These are phyloP conservation scores for Purpureocillium takamizusanense DNA, from an alignment of 2,329 filamentous ascomycete species.

Conservation along the genomic window DNA sequence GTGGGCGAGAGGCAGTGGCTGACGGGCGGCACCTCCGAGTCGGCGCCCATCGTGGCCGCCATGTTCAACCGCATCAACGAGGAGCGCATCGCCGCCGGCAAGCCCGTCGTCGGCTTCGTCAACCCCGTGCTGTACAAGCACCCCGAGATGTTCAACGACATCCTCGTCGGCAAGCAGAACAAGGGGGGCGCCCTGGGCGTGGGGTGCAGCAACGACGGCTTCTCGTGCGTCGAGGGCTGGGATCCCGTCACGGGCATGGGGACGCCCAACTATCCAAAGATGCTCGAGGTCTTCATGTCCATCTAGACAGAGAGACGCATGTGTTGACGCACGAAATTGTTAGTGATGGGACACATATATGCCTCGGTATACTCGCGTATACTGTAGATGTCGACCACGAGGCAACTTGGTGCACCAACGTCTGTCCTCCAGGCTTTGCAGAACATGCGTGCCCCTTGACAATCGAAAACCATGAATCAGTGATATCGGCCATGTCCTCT, in stretches of 20 bases:
- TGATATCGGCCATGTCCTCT: too few species aligned
- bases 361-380: too few species aligned
- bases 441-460: too few species aligned
- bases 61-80: slow-evolving; percentile 24
- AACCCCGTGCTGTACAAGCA: slow-evolving; percentile 22
- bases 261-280: slow-evolving; percentile 6
- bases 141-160: slow-evolving; percentile 8
- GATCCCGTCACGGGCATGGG: slow-evolving; percentile 7
- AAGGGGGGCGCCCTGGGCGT: slow-evolving; percentile 7
- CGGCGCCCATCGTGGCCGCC: slow-evolving; percentile 22
- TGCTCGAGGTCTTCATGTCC: slow-evolving; percentile 4
- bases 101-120: slow-evolving; percentile 20
- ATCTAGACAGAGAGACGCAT: background rate
- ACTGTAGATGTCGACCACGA: too few species aligned
- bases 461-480: too few species aligned
- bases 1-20: slow-evolving; percentile 30
- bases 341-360: too few species aligned
- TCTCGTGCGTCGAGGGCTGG: slow-evolving; percentile 11
- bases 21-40: slow-evolving; percentile 39
- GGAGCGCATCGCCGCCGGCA: slow-evolving; percentile 17
- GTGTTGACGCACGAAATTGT: too few species aligned
- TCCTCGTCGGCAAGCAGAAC: slow-evolving; percentile 9
- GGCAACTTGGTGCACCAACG: too few species aligned
- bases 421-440: too few species aligned
- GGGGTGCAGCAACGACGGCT: slow-evolving; percentile 18